Evolutionary conservation across 139 green algal genomes (phyloP).

Genomic region (Pleodorina starrii): DNA sequence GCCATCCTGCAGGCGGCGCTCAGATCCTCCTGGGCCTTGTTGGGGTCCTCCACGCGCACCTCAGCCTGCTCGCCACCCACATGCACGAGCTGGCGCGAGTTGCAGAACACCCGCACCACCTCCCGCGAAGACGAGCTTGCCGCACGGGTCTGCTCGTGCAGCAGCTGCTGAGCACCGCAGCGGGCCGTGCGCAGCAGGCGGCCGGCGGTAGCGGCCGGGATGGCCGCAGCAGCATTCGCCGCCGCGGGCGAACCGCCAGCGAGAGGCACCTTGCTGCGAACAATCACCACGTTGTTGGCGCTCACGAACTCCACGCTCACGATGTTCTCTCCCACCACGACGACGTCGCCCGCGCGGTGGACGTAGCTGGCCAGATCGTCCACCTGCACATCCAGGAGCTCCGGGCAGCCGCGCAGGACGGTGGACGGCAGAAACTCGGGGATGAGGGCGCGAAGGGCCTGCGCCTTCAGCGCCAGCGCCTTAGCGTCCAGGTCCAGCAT

Average conservation of each 20-base stretch:
- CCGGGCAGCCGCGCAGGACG: conserved; percentile 26
- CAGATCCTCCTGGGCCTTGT: conserved; percentile 21
- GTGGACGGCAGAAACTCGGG: conserved; percentile 41
- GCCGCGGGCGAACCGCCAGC: neutral
- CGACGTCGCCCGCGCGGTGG: neutral
- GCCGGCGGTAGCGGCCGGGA: neutral
- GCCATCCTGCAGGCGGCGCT: conserved; percentile 28
- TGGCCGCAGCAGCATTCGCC: neutral
- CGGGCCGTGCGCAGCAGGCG: conserved; percentile 21
- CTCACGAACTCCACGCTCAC: neutral
- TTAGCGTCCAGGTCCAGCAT: conserved; percentile 45
- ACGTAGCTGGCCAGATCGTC: conserved; percentile 28
- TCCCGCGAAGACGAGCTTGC: neutral
- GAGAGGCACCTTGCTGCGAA: conserved; percentile 7
- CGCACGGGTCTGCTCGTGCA: neutral
- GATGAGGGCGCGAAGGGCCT: conserved; percentile 13
- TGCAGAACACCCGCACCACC: conserved; percentile 21
- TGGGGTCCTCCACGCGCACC: conserved; percentile 24
- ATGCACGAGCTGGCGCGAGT: conserved; percentile 8
- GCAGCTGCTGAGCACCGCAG: conserved; percentile 40
- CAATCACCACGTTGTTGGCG: conserved; percentile 18
- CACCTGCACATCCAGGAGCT: conserved; percentile 42
- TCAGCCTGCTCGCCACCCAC: neutral
- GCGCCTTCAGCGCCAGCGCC: conserved; percentile 35
- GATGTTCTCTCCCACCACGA: neutral